These are phyloP conservation scores for Penicillium sp. DNA, from an alignment of 2,329 filamentous ascomycete species.

Conservation along the genomic window DNA sequence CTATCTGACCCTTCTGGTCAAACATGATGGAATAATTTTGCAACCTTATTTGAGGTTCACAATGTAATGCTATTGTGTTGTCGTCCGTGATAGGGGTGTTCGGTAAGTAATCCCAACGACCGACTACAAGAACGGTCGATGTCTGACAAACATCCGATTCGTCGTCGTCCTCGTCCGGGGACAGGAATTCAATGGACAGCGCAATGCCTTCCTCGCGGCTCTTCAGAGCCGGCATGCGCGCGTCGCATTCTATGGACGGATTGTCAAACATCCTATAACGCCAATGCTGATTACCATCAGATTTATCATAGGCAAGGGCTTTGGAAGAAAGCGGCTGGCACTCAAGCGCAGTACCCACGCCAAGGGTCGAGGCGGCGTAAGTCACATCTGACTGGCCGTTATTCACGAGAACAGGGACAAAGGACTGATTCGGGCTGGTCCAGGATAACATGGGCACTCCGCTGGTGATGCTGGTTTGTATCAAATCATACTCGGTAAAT, in stretches of 20 bases:
- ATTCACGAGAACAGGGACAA: constrained; percentile 27
- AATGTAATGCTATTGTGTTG: constrained; percentile 35
- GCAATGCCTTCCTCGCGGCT: constrained; percentile 25
- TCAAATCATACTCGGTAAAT: constrained; percentile 36
- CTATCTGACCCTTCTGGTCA: constrained; percentile 31
- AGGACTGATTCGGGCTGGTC: constrained; percentile 33
- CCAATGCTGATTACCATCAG: constrained; percentile 23
- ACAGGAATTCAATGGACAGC: constrained; percentile 36
- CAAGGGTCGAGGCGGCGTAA: constrained; percentile 30
- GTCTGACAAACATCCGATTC: constrained; percentile 31
- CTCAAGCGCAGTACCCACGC: constrained; percentile 28
- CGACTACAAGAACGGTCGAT: constrained; percentile 32
- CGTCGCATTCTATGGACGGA: constrained; percentile 24
- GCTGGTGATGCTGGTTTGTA: constrained; percentile 36
- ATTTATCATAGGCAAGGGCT: constrained; percentile 14
- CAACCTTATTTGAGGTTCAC: constrained; percentile 27
- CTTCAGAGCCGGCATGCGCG: constrained; percentile 26
- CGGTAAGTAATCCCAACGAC: constrained; percentile 33
- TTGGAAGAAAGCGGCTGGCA: constrained; percentile 23
- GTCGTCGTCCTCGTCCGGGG: constrained; percentile 21
- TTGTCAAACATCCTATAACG: constrained; percentile 26
- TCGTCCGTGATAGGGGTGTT: constrained; percentile 20
- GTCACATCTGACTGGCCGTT: constrained; percentile 22
- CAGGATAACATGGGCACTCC: constrained; percentile 32
- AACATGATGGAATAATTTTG: constrained; percentile 28